These are phyloP conservation scores for Mallotus nudiflorus DNA, from an alignment of 345 rosid genomes.

Conservation along the genomic window DNA sequence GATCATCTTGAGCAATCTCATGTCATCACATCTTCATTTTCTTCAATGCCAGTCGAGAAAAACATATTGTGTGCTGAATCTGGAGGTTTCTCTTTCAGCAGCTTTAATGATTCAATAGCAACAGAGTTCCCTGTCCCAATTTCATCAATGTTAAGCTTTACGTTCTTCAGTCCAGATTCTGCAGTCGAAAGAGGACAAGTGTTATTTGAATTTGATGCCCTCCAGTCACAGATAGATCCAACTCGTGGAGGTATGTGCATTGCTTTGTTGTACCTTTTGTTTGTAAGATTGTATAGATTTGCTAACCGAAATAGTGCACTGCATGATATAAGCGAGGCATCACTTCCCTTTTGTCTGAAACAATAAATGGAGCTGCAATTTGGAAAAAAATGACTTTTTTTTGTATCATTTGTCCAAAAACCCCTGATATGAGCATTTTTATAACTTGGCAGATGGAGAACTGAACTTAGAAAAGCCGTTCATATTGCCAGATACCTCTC, in stretches of 20 bases:
- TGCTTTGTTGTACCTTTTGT: not conserved
- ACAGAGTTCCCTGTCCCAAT: constrained; percentile 41
- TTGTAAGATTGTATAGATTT: not conserved
- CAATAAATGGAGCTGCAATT: too few relatives aligned
- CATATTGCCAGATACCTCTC: constrained; percentile 34
- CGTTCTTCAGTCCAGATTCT: constrained; percentile 53
- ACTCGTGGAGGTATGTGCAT: constrained; percentile 41
- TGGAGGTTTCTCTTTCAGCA: constrained; percentile 61
- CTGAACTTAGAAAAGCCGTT: constrained; percentile 38
- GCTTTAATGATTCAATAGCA: constrained; percentile 37
- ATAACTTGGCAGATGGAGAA: constrained; percentile 30
- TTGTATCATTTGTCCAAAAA: not conserved
- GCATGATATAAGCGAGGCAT: not conserved
- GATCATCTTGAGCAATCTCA: constrained; percentile 36
- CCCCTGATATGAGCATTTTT: constrained; percentile 1
- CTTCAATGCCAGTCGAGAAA: constrained; percentile 45
- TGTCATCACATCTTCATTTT: constrained; percentile 50
- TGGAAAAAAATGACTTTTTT: not conserved
- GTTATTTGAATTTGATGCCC: constrained; percentile 6
- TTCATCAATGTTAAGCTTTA: constrained; percentile 68
- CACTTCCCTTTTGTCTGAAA: not conserved
- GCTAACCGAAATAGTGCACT: too few relatives aligned
- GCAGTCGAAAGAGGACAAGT: constrained; percentile 24
- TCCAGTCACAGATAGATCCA: constrained; percentile 23
- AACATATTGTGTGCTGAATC: constrained; percentile 24